phyloP scores from a whole-genome alignment of 1,139 yeast genomes.

The Candida pseudoviswanathii region DNA sequence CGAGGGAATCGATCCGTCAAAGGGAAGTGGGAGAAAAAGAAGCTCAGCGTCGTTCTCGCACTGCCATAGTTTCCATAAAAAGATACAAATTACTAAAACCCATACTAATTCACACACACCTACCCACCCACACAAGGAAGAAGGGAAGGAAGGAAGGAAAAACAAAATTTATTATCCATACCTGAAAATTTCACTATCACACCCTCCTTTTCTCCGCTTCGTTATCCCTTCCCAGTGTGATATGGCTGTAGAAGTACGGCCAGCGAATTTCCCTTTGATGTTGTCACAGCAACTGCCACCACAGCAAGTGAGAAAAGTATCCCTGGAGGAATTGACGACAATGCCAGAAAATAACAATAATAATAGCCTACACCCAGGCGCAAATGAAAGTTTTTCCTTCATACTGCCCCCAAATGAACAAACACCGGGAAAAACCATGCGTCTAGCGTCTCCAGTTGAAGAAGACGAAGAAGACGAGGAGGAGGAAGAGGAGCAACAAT shows the following conservation, averaged over 20 bases:
- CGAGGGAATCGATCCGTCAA: not conserved
- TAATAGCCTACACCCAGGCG: not conserved
- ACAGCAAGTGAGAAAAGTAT: not conserved
- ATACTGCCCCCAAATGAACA: not conserved
- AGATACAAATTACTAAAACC: not conserved
- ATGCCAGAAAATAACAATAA: not conserved
- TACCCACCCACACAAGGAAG: not conserved
- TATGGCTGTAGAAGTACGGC: conserved; percentile 2
- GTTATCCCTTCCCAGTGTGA: not conserved
- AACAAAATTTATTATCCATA: not conserved
- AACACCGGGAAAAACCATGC: not conserved
- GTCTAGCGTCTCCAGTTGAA: not conserved
- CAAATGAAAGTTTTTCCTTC: not conserved
- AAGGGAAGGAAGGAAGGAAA: not conserved
- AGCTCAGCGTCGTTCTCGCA: not conserved
- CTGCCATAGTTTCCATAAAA: not conserved
- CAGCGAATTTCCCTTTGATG: not conserved
- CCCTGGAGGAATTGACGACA: conserved; percentile 2
- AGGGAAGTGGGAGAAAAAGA: not conserved
- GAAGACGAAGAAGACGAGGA: not conserved
- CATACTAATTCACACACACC: not conserved
- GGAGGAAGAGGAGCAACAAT: not conserved
- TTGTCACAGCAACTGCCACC: conserved; percentile 4
- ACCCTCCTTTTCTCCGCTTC: not conserved
- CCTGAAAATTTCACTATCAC: not conserved